Evolutionary conservation across 345 rosid species (phyloP).

Genomic region (Noccaea bulbosa): DNA sequence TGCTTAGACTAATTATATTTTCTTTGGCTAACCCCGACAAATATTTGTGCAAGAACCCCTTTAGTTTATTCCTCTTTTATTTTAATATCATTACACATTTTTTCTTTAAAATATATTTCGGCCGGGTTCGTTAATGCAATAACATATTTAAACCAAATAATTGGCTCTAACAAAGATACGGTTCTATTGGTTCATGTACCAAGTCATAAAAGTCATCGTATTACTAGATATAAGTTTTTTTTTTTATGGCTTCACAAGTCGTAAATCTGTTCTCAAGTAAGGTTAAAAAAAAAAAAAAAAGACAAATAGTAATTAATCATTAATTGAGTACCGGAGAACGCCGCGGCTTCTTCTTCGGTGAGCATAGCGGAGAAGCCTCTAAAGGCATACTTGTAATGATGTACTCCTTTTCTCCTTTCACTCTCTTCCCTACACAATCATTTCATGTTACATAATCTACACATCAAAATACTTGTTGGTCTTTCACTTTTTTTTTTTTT

Average conservation of each 20-base stretch:
- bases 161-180: background rate
- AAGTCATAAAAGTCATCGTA: background rate
- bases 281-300: no score
- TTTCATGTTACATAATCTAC: slow-evolving; percentile 4
- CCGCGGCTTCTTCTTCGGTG: slow-evolving; percentile 66
- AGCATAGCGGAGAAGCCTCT: slow-evolving; percentile 86
- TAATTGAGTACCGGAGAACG: slow-evolving; percentile 54
- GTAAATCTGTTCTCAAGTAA: background rate
- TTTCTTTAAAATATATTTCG: background rate
- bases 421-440: slow-evolving; percentile 48
- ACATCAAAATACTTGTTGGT: background rate
- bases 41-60: background rate
- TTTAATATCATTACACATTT: background rate
- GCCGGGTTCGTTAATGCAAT: background rate
- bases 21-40: background rate
- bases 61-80: background rate
- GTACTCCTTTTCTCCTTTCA: slow-evolving; percentile 51
- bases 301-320: no score
- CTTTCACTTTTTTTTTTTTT: background rate
- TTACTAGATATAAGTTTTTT: background rate
- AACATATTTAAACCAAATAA: background rate
- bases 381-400: slow-evolving; percentile 66
- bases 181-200: background rate
- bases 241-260: background rate
- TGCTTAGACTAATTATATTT: background rate